Evolutionary conservation across 306 rosid species (phyloP), one percentile per base, ranked within the genome.

Genomic region (Quercus alba): DNA sequence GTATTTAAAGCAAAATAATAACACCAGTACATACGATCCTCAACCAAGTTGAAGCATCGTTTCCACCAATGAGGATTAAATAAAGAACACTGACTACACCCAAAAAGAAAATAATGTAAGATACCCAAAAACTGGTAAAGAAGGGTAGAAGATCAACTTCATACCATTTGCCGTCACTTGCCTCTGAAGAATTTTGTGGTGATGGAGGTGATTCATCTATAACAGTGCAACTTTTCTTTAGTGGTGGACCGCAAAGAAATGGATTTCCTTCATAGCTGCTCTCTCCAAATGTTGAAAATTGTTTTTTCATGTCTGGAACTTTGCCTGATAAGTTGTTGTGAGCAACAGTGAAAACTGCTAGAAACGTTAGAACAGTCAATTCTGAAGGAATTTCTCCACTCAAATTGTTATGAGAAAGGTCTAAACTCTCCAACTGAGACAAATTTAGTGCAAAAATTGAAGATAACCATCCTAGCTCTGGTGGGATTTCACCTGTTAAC

Each of bases 291-390:
- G 66, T 63, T 7, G 1, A 2, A 31, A 66, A 77, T 20, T 77
- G 74, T 1, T 0, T 1, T 64, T 8, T 5, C 0, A 41, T 0
- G 5, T 69, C 25, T 4, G 74, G 80, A 18, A 54, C 4, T 51
- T 9, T 30, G 3, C 74, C 74, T 3, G 80, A 77, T 2, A 77
- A 46, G 18, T 76, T 76, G 18, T 76, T 76, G 61, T 76, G 25
- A 26, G 80, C 19, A 20, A 76, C 80, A 28, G 5, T 64, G 62
- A 76, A 76, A 17, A 1, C 5, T n/a, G 38, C 4, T 4, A 74
- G 31, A 19, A 1, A 64, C 0, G 13, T 7, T 3, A 76, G 33
- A 14, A 3, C 17, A 26, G 8, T 17, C 1, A 76, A 68, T 52
- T 17, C 28, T 5, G 38, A n/a, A 46, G 80, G 80, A 20, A 76